Conservation (phyloP, 2,329 filamentous ascomycete genomes). For the Penicillium palitans region DNA sequence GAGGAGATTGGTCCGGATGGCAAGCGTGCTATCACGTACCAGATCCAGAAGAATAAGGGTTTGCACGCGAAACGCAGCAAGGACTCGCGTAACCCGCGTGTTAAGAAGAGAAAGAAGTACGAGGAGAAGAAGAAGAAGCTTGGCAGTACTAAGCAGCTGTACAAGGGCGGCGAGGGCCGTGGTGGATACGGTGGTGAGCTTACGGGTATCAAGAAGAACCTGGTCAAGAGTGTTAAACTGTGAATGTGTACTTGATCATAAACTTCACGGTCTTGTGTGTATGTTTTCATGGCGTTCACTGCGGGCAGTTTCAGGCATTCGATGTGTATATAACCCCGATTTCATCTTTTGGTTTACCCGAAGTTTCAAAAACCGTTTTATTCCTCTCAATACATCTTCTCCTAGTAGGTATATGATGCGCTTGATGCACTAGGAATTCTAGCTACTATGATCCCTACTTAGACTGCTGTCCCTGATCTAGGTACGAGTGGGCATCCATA, state of each 20-base stretch:
- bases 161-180: conserved; percentile 79
- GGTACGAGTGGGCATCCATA: no score
- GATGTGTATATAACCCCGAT: conserved; percentile 27
- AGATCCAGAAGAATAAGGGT: conserved; percentile 97
- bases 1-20: conserved; percentile 76
- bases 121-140: conserved; percentile 98
- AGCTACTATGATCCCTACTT: neutral
- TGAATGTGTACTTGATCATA: conserved; percentile 43
- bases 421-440: neutral
- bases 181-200: conserved; percentile 88
- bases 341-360: conserved; percentile 14
- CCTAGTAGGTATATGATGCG: neutral
- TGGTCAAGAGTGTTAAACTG: conserved; percentile 93
- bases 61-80: conserved; percentile 87
- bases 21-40: conserved; percentile 88
- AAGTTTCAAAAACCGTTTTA: conserved; percentile 7
- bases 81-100: conserved; percentile 88
- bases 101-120: conserved; percentile 97
- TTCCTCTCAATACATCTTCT: neutral
- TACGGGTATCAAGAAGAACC: conserved; percentile 90
- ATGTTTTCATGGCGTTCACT: conserved; percentile 24
- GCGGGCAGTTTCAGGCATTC: conserved; percentile 27
- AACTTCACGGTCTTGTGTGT: conserved; percentile 20
- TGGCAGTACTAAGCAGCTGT: conserved; percentile 78
- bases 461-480: neutral